A percentile compares a stretch with the other conserved stretches of the same genome.
These are phyloP conservation scores for Morella rubra DNA, from an alignment of 306 rosid genomes.

Conservation along the genomic window DNA sequence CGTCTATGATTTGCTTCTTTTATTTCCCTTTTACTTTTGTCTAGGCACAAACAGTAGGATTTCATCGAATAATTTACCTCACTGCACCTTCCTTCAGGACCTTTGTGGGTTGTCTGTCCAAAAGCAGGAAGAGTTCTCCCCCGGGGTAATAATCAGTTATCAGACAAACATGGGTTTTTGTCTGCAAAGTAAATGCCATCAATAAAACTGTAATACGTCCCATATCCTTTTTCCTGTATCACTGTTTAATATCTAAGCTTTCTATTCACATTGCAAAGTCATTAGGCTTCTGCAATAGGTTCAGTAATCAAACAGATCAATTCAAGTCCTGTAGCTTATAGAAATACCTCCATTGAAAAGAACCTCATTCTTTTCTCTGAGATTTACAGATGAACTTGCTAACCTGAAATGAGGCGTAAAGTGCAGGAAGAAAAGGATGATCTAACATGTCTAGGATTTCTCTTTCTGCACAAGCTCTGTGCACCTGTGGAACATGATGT, in stretches of 20 bases:
- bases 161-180: slow-evolving; percentile 92
- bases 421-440: slow-evolving; percentile 94
- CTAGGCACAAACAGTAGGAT: background rate
- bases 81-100: slow-evolving; percentile 85
- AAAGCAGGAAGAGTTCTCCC: slow-evolving; percentile 89
- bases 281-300: background rate
- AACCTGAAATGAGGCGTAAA: slow-evolving; percentile 98
- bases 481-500: slow-evolving; percentile 59
- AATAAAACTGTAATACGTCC: background rate
- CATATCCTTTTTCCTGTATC: background rate
- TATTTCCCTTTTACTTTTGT: background rate
- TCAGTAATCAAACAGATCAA: background rate
- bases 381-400: slow-evolving; percentile 20
- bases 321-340: slow-evolving; percentile 13
- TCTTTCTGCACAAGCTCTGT: slow-evolving; percentile 96
- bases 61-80: slow-evolving; percentile 47
- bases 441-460: slow-evolving; percentile 96
- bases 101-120: slow-evolving; percentile 84
- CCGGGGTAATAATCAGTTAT: slow-evolving; percentile 93
- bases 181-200: slow-evolving; percentile 49
- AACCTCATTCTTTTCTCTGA: background rate
- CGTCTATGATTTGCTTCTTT: background rate
- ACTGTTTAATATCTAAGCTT: background rate
- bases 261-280: background rate
- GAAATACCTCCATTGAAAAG: background rate